Evolutionary conservation across 805 yeast species (phyloP), one percentile per base, ranked within the genome.

Genomic region (Yarrowia divulgata): DNA sequence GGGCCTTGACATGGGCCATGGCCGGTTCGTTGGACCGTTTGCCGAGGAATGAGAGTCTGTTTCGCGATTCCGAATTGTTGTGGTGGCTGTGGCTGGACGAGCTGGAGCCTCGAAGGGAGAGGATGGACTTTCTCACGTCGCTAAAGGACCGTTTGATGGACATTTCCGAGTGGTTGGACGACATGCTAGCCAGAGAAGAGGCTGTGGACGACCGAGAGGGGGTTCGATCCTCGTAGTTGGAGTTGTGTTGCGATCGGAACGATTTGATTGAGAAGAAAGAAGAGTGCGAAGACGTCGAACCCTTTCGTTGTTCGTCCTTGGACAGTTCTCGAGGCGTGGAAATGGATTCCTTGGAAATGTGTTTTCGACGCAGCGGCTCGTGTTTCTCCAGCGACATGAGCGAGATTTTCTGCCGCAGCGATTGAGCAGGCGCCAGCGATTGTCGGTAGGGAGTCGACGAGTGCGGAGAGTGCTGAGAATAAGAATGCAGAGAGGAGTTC

Each of bases 1-100:
- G 80, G 8, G 79, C 73, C 69, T 79, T 80, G 67, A 77, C 80
- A 57, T 77, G 62, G 14, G 57, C 58, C 40, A 64, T 37, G n/a
- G 50, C 67, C 4, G 54, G 63, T 10, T 23, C 69, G 42, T 68
- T 63, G 18, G 69, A 14, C n/a, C 70, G 70, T 6, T 19, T 69
- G 19, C 55, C 58, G 2, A 50, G 57, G 13, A 40, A 32, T 0
- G 71, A 67, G 34, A 40, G 55, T 23, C 70, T n/a, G 43, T 64
- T 49, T 1, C 71, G 23, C 8, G 48, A 23, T 34, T 69, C 42
- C 34, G 68, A 10, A 49, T 37, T 23, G 71, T 7, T 23, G 29
- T 23, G 2, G 29, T 23, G 29, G 29, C 4, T 23, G 29, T 23
- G 29, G 29, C 4, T 23, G 16, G 70, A 23, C 57, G 68, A 42